phyloP scores from a whole-genome alignment of 768 basidiomycete species.

The Boletus tylopilopsis region DNA sequence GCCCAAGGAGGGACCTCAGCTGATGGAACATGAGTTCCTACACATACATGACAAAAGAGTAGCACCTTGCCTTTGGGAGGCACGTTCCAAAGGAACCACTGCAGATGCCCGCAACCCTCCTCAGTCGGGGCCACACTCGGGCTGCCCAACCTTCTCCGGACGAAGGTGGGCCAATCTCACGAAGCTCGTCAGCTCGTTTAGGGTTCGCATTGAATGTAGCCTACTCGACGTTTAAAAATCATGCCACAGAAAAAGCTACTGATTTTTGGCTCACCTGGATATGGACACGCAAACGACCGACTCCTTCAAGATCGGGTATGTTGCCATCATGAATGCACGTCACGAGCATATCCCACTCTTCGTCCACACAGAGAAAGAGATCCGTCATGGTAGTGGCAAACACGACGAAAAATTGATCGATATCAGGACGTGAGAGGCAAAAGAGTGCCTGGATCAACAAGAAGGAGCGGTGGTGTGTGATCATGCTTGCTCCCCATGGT shows the following conservation, averaged over 20 bases:
- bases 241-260: neutral
- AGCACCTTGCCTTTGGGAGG: slow-evolving; percentile 3
- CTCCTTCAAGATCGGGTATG: slow-evolving; percentile 13
- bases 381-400: slow-evolving; percentile 11
- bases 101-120: slow-evolving; percentile 3
- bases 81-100: slow-evolving; percentile 14
- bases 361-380: slow-evolving; percentile 5
- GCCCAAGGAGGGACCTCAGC: slow-evolving; percentile 8
- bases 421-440: slow-evolving; percentile 4
- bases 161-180: slow-evolving; percentile 11
- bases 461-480: slow-evolving; percentile 11
- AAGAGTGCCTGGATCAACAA: slow-evolving; percentile 17
- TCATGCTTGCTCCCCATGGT: slow-evolving; percentile 8
- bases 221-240: neutral
- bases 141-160: slow-evolving; percentile 12
- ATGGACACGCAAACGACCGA: slow-evolving; percentile 3
- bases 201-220: slow-evolving; percentile 3
- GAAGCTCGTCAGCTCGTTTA: slow-evolving; percentile 11
- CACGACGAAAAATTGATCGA: slow-evolving; percentile 4
- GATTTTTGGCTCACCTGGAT: slow-evolving; percentile 5
- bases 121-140: slow-evolving; percentile 12
- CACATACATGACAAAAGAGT: neutral
- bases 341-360: slow-evolving; percentile 9
- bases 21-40: neutral
- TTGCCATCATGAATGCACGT: slow-evolving; percentile 5